Evolutionary conservation across 495 filamentous ascomycete genomes (phyloP), one percentile per base, ranked within the genome.

Genomic region (Darksidea phi): DNA sequence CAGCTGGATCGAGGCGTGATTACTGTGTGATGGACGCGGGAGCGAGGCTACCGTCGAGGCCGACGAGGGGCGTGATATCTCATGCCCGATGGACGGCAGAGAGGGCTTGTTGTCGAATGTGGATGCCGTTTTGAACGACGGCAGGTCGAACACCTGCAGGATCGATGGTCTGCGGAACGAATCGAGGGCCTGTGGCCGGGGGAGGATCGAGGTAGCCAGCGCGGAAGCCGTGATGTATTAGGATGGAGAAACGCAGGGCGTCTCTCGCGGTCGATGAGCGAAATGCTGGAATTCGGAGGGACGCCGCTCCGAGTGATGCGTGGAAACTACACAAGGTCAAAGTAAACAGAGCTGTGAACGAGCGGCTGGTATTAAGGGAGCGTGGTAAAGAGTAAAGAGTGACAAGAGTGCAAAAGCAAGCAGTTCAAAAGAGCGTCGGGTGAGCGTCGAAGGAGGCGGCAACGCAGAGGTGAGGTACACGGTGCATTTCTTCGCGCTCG

Each of bases 1-100:
- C n/a, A 86, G 78, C 20, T 82, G 79, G 25, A 80, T 70, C 7
- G 74, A 52, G 38, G 73, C 70, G 60, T 70, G 71, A 63, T 67
- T 73, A 53, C 75, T 76, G 63, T 71, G 73, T 20, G 73, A 59
- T 57, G 71, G 67, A 45, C 68, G 68, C 48, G 59, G 42, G 59
- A 66, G 61, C 46, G 75, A 75, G 54, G 75, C 71, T 59, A 72
- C 72, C 47, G 67, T 71, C 3, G 70, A 75, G 5, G 72, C 64
- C 28, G 74, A 74, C 6, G 76, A 74, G 17, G 74, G 70, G 21
- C 71, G 71, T 10, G 76, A 73, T 21, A 67, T 69, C 24, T 77
- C 70, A 34, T 68, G 68, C 23, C 64, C 66, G 46, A 71, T 63
- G 5, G 66, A 63, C 20, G 68, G 67, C 59, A 72, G 53, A 17